A percentile compares a stretch with the other conserved stretches of the same genome.
phyloP scores from a whole-genome alignment of 805 yeast species.

The Teunomyces pallodes region DNA sequence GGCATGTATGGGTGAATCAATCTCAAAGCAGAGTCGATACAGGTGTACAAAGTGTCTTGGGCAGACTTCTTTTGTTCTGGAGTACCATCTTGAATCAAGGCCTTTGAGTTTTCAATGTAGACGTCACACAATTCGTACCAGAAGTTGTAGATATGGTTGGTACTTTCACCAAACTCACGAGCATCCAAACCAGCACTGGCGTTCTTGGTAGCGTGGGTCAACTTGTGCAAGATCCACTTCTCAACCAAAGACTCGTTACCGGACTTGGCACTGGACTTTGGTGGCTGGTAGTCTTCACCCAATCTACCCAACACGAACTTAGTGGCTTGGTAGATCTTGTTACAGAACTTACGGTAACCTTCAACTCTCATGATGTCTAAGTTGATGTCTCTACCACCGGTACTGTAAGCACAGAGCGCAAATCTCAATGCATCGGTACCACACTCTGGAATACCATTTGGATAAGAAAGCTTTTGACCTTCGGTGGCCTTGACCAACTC shows the following conservation, averaged over 20 bases:
- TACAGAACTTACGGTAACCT: constrained; percentile 99
- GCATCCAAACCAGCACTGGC: constrained; percentile 68
- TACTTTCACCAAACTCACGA: constrained; percentile 87
- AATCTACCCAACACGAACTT: constrained; percentile 92
- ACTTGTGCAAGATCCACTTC: constrained; percentile 91
- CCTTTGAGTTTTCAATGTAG: constrained; percentile 95
- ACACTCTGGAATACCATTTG: constrained; percentile 97
- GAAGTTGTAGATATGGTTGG: constrained; percentile 84
- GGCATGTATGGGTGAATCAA: constrained; percentile 99
- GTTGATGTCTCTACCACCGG: constrained; percentile 98
- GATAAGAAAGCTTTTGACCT: constrained; percentile 88
- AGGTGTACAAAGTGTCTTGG: constrained; percentile 87
- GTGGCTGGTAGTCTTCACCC: constrained; percentile 85
- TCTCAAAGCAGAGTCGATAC: constrained; percentile 86
- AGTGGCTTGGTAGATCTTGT: constrained; percentile 98
- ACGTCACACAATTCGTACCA: constrained; percentile 98
- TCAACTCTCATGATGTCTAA: constrained; percentile 94
- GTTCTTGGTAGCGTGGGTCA: constrained; percentile 64
- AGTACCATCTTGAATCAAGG: constrained; percentile 87
- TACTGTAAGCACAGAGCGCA: constrained; percentile 96
- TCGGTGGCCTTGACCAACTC: constrained; percentile 83
- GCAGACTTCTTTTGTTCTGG: constrained; percentile 83
- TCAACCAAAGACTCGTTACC: constrained; percentile 91
- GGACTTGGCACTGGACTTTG: constrained; percentile 56
- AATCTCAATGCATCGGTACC: constrained; percentile 99